These are phyloP conservation scores for Vickermania ingenoplastis DNA, from an alignment of 208 protist genomes.

Conservation along the genomic window DNA sequence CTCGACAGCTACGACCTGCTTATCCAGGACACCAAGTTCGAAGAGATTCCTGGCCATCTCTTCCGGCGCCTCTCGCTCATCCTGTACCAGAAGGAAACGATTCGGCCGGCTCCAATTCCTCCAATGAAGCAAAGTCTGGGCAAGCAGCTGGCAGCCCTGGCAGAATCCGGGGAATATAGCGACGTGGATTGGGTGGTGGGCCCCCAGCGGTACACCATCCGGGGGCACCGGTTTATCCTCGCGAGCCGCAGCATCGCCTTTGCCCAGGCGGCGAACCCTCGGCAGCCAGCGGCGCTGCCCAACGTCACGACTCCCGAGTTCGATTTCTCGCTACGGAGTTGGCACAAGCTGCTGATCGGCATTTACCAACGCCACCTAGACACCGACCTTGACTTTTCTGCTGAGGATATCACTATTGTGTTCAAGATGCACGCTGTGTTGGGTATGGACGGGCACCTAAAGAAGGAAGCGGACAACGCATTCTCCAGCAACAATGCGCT, in stretches of 20 bases:
- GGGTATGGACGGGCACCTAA: conserved; percentile 79
- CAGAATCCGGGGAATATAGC: conserved; percentile 79
- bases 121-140: conserved; percentile 61
- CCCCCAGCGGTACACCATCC: conserved; percentile 53
- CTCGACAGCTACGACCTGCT: conserved; percentile 79
- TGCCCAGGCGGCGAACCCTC: conserved; percentile 52
- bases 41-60: conserved; percentile 85
- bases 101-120: conserved; percentile 57
- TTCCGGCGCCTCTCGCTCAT: conserved; percentile 84
- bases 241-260: conserved; percentile 76
- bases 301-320: conserved; percentile 49
- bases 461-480: conserved; percentile 73
- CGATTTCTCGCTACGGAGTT: conserved; percentile 78
- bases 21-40: conserved; percentile 80
- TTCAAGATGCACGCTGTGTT: conserved; percentile 75
- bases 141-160: conserved; percentile 70
- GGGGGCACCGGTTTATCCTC: conserved; percentile 74
- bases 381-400: conserved; percentile 52
- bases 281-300: conserved; percentile 31
- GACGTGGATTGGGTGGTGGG: conserved; percentile 73
- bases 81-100: conserved; percentile 46
- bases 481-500: conserved; percentile 60
- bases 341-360: conserved; percentile 61
- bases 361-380: conserved; percentile 78
- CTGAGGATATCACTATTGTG: conserved; percentile 75